phyloP scores from a whole-genome alignment of 2,329 filamentous ascomycete species.

The Monosporascus sp. region DNA sequence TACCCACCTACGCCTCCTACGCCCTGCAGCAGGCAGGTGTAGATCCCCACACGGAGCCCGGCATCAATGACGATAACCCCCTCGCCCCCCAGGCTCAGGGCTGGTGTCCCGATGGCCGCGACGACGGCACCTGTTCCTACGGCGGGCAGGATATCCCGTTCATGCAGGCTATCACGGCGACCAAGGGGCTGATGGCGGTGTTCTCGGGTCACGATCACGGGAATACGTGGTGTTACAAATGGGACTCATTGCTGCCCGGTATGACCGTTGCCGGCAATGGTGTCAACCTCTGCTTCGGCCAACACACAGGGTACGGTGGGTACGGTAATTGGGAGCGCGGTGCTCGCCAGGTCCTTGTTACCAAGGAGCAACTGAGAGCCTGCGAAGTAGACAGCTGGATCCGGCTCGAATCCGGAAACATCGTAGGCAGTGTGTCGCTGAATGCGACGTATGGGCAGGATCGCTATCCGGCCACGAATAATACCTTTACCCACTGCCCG shows the following conservation, averaged over 20 bases:
- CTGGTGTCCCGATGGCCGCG: conserved; percentile 35
- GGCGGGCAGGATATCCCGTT: conserved; percentile 53
- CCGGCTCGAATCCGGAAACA: conserved; percentile 49
- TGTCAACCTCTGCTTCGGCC: conserved; percentile 48
- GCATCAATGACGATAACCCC: conserved; percentile 39
- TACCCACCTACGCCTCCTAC: conserved; percentile 38
- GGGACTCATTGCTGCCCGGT: conserved; percentile 28
- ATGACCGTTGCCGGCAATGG: conserved; percentile 32
- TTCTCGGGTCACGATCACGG: conserved; percentile 65
- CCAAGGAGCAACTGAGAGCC: conserved; percentile 32
- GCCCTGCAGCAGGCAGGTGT: conserved; percentile 34
- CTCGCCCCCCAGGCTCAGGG: conserved; percentile 37
- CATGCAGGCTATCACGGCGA: conserved; percentile 54
- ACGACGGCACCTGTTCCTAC: conserved; percentile 33
- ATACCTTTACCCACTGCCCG: conserved; percentile 26
- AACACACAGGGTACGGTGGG: conserved; percentile 65
- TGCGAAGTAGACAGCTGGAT: conserved; percentile 54
- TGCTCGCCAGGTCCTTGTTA: conserved; percentile 47
- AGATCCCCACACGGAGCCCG: conserved; percentile 33
- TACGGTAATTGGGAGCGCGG: conserved; percentile 62
- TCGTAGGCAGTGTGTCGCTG: conserved; percentile 46
- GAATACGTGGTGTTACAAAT: conserved; percentile 52
- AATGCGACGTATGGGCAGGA: conserved; percentile 57
- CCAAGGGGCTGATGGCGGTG: conserved; percentile 48
- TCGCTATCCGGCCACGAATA: conserved; percentile 40